These are phyloP conservation scores for Passiflora organensis DNA, from an alignment of 345 rosid genomes.

Conservation along the genomic window DNA sequence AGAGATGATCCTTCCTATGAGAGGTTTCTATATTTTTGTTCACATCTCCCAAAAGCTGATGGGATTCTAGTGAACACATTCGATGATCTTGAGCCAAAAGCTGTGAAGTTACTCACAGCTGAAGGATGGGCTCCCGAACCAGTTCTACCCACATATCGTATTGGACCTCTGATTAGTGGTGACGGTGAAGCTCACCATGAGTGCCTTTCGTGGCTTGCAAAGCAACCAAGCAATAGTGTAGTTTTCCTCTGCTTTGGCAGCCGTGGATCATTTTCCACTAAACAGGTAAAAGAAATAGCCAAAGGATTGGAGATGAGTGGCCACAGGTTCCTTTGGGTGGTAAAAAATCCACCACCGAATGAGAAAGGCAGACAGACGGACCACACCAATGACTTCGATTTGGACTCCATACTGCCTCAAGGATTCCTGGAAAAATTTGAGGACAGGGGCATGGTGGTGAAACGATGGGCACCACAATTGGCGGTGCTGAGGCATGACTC, in stretches of 20 bases:
- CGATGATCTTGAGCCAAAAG: conserved; percentile 27
- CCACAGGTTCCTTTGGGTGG: conserved; percentile 12
- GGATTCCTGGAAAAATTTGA: no score
- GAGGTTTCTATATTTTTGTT: conserved; percentile 6
- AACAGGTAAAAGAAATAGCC: conserved; percentile 16
- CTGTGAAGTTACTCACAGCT: conserved; percentile 9
- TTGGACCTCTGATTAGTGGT: conserved; percentile 28
- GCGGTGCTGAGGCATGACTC: no score
- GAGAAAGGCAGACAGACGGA: conserved; percentile 35
- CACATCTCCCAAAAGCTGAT: conserved; percentile 1
- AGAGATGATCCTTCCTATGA: conserved; percentile 16
- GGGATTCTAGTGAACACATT: conserved; percentile 31
- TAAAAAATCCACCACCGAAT: not conserved
- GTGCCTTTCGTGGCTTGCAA: conserved; percentile 15
- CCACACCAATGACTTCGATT: no score
- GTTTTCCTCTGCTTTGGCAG: conserved; percentile 19
- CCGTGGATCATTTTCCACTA: conserved; percentile 6
- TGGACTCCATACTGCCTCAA: no score
- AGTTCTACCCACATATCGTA: conserved; percentile 20
- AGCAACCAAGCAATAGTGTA: conserved; percentile 12
- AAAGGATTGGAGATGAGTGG: conserved; percentile 15
- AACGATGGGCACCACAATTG: no score
- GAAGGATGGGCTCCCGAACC: conserved; percentile 7
- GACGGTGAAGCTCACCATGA: not conserved
- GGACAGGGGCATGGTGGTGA: no score